A percentile compares a stretch with the other conserved stretches of the same genome.
These are phyloP conservation scores for Striga asiatica DNA, from an alignment of 257 asterid genomes.

Conservation along the genomic window DNA sequence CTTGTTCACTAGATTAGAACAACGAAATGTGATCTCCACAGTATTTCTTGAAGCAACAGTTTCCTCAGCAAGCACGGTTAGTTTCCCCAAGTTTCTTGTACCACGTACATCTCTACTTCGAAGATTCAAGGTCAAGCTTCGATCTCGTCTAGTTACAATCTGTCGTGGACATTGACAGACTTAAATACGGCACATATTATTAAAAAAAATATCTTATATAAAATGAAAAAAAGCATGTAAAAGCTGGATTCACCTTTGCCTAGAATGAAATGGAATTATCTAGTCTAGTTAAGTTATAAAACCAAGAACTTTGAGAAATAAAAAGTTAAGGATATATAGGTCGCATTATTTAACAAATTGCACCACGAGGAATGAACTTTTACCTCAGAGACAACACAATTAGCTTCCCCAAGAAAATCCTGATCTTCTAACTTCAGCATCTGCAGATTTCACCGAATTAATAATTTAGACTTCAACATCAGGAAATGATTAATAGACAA, in stretches of 20 bases:
- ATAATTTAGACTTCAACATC: no score
- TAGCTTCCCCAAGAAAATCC: constrained; percentile 77
- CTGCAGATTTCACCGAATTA: constrained; percentile 27
- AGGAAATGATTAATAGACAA: no score
- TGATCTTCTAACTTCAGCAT: constrained; percentile 51
- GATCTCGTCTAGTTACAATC: constrained; percentile 52
- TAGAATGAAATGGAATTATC: no score
- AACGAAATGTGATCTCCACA: constrained; percentile 46
- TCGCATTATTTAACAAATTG: neutral
- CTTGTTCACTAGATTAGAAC: constrained; percentile 54
- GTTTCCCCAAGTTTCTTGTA: constrained; percentile 36
- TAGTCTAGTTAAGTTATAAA: no score
- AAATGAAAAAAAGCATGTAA: no score
- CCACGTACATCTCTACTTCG: constrained; percentile 30
- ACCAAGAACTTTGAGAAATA: no score
- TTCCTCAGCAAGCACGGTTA: constrained; percentile 66
- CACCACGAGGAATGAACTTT: constrained; percentile 10
- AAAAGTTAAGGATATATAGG: no score
- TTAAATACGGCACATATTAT: neutral
- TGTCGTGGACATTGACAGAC: constrained; percentile 19
- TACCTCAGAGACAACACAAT: constrained; percentile 63
- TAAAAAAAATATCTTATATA: neutral
- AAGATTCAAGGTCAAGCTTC: constrained; percentile 41
- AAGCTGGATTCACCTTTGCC: no score
- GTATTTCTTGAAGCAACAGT: constrained; percentile 49